A percentile compares a stretch with the other conserved stretches of the same genome.
Conservation (phyloP, 2,329 filamentous ascomycete species). For the Fusarium incarnatum region DNA sequence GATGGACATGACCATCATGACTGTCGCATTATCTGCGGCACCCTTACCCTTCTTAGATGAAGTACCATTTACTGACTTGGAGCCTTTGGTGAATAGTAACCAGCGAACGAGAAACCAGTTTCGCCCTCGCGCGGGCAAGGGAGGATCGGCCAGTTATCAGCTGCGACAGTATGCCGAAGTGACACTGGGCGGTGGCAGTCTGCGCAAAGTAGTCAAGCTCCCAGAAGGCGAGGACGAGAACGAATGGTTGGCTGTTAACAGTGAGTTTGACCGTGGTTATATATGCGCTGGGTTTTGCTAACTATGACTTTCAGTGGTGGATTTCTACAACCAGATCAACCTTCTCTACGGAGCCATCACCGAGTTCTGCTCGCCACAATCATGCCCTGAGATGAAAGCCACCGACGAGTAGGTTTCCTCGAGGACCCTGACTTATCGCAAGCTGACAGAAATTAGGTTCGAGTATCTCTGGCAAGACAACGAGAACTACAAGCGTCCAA, state of each 20-base stretch:
- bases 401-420: constrained; percentile 84
- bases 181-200: constrained; percentile 91
- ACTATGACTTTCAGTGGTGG: constrained; percentile 77
- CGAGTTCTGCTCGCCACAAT: constrained; percentile 97
- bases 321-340: constrained; percentile 99
- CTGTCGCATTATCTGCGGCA: constrained; percentile 43
- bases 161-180: constrained; percentile 98
- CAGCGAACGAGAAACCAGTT: constrained; percentile 91
- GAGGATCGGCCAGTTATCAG: constrained; percentile 88
- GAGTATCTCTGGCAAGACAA: constrained; percentile 99
- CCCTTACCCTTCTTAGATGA: constrained; percentile 29
- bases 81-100: constrained; percentile 67
- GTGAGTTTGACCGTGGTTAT: constrained; percentile 61
- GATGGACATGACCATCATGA: constrained; percentile 49
- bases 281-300: not conserved
- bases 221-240: constrained; percentile 98
- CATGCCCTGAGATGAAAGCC: constrained; percentile 99
- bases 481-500: constrained; percentile 93
- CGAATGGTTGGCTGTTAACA: constrained; percentile 98
- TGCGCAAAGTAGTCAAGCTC: constrained; percentile 95
- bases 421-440: not conserved
- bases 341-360: constrained; percentile 98
- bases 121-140: constrained; percentile 88
- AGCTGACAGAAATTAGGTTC: constrained; percentile 68
- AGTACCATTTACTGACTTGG: constrained; percentile 48